A percentile compares a stretch with the other conserved stretches of the same genome.
Conservation (phyloP, 305 asterid species). For the Coffea humblotiana region DNA sequence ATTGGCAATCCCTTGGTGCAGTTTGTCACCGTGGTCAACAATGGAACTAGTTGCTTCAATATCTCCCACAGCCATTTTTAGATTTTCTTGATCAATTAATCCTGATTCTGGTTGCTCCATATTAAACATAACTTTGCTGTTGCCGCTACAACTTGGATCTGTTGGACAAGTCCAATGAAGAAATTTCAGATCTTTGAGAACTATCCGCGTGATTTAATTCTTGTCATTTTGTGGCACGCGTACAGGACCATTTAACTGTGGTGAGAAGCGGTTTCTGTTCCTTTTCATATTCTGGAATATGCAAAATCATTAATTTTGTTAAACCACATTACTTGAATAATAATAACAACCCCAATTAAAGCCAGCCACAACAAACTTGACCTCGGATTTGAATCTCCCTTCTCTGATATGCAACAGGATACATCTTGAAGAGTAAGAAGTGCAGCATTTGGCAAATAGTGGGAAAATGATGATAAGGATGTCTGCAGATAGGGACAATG, state of each 20-base stretch:
- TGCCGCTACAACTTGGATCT: slow-evolving; percentile 1
- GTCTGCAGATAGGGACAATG: slow-evolving; percentile 55
- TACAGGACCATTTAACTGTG: slow-evolving; percentile 32
- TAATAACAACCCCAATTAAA: slow-evolving; percentile 9
- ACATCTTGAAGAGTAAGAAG: slow-evolving; percentile 46
- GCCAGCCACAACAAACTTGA: slow-evolving; percentile 21
- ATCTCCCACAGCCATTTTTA: background rate
- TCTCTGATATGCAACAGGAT: slow-evolving; percentile 37
- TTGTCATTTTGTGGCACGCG: slow-evolving; percentile 11
- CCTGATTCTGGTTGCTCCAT: background rate
- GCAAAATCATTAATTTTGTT: slow-evolving; percentile 24
- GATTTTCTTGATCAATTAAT: background rate
- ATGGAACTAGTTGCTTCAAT: background rate
- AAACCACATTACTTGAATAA: slow-evolving; percentile 13
- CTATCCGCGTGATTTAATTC: background rate
- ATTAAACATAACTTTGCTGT: background rate
- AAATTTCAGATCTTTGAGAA: slow-evolving; percentile 6
- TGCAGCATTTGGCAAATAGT: slow-evolving; percentile 45
- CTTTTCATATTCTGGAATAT: slow-evolving; percentile 45
- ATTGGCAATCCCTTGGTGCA: slow-evolving; percentile 1
- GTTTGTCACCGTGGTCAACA: background rate
- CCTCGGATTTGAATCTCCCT: slow-evolving; percentile 52
- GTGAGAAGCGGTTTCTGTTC: slow-evolving; percentile 34
- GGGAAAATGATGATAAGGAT: slow-evolving; percentile 48
- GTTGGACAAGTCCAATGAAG: background rate